Percentiles rank a stretch among this genome's conserved stretches.
Conservation (phyloP, 768 basidiomycete species). For the Multifurca ochricompacta region DNA sequence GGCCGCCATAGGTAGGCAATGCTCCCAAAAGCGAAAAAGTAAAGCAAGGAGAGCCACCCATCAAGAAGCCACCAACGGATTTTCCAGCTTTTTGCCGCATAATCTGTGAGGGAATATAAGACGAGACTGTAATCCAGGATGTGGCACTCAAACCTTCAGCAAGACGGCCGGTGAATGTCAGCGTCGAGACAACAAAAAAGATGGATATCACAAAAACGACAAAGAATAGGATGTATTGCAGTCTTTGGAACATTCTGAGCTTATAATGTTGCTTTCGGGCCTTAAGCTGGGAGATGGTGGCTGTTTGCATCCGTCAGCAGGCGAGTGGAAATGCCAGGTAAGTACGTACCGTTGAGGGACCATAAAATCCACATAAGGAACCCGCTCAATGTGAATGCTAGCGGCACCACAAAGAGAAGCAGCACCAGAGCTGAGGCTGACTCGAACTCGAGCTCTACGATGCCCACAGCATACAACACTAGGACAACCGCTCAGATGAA, state of each 20-base stretch:
- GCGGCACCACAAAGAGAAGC: conserved; percentile 85
- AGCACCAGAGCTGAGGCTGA: conserved; percentile 80
- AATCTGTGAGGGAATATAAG: conserved; percentile 47
- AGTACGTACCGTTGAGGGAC: conserved; percentile 61
- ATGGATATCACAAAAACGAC: conserved; percentile 74
- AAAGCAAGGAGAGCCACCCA: conserved; percentile 87
- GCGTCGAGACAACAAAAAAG: conserved; percentile 89
- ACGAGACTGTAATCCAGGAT: too few relatives aligned
- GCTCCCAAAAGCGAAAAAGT: conserved; percentile 67
- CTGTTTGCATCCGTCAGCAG: conserved; percentile 32
- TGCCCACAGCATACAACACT: conserved; percentile 92
- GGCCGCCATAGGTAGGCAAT: conserved; percentile 94
- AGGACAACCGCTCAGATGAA: background rate
- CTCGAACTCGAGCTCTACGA: conserved; percentile 88
- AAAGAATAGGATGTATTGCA: conserved; percentile 78
- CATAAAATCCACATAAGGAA: conserved; percentile 97
- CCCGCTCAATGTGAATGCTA: conserved; percentile 91
- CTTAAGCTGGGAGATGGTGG: conserved; percentile 80
- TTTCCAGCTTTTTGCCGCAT: conserved; percentile 85
- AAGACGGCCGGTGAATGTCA: conserved; percentile 85
- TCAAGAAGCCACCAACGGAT: conserved; percentile 95
- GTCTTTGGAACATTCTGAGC: conserved; percentile 76
- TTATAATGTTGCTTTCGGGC: conserved; percentile 84
- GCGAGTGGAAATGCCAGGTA: background rate
- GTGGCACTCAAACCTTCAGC: conserved; percentile 63